Evolutionary conservation across 306 rosid species (phyloP), one percentile per base, ranked within the genome.

Genomic region (Malus orientalis): DNA sequence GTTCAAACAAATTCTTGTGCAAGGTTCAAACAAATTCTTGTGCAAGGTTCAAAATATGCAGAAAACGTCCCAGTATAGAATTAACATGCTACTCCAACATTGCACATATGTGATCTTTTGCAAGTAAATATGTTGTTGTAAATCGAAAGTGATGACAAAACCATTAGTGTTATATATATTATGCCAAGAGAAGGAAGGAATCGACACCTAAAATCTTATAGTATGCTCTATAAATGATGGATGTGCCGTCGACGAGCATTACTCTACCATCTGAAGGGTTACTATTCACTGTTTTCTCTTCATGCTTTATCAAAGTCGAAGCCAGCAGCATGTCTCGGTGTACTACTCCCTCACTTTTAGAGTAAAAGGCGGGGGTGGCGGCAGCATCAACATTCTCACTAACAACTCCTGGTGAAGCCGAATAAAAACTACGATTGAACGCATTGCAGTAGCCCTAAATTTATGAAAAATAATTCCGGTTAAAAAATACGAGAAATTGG

Each of bases 161-260:
- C 4, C 38, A 6, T 13, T 20, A 3, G 61, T 19, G 23, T 55
- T 61, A 27, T 12, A 63, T 15, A 36, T 36, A 36, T 36, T 36
- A 36, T 36, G 1, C 5, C 69, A 42, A 18, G 32, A 55, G 2
- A 60, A 53, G 40, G 40, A 36, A 5, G 40, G 22, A 54, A 73
- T 20, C 6, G 8, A 51, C 76, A 88, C 98, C 98, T 79, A 94
- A 81, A 78, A 94, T 93, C 84, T 90, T 94, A 89, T 85, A 90
- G 85, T 94, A 94, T 1, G 98, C 89, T 74, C 98, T 81, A 70
- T 92, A 89, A 74, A 94, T 89, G 59, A 94, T 73, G 13, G 98
- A 89, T 3, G 97, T 86, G 72, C 98, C 98, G 78, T 94, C 98
- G 55, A 92, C 81, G 47, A 94, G 91, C 98, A 94, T 94, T 4